Base-by-base conservation (phyloP, 1,139 yeast genomes). In the Debaryomycetaceae sp. region DNA sequence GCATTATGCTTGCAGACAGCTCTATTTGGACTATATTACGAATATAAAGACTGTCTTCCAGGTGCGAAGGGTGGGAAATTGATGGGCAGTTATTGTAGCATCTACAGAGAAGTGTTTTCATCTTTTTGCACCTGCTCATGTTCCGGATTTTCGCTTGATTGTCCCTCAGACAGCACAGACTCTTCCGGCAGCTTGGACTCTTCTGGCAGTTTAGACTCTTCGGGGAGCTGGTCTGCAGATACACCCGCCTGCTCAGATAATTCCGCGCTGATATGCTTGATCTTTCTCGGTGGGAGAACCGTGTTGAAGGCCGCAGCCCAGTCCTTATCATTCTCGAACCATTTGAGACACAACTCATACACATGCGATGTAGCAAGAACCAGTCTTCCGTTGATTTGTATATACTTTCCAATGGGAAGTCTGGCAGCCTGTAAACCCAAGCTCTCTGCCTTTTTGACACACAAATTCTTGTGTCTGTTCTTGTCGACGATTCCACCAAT, bases 401-500 rank as follows among this genome's bases (percentile, higher is more conserved):
- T 86, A 55, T 75, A 88, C 61, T 89, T 87, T 43, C 83, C 95
- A 45, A 92, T 88, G 3, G 98, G 98, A 42, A 92, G 73, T 53
- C 87, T 75, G 17, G 83, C 92, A 4, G 95, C 87, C 34, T 70
- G 62, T 17, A 92, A 71, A 0, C 89, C 89, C 51, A 87, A 67
- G 45, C 72, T 66, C 49, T 80, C 74, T 1, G 98, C 98, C 60
- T 91, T 92, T 49, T 85, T 75, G 41, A 79, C 73, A 61, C 98
- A 92, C 37, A 92, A 64, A 46, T 74, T 72, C 62, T 91, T 91
- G 67, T 92, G 86, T 50, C 98, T 76, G 48, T 95, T 95, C 61
- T 91, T 92, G 61, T 92, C 98, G 6, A 92, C 98, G 40, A 92
- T 91, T 0, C 98, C 98, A 7, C 98, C 98, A 39, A 92, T 81